Evolutionary conservation across 106 monocot genomes (phyloP), one percentile per base, ranked within the genome.

Genomic region (Iris macrosiphon): DNA sequence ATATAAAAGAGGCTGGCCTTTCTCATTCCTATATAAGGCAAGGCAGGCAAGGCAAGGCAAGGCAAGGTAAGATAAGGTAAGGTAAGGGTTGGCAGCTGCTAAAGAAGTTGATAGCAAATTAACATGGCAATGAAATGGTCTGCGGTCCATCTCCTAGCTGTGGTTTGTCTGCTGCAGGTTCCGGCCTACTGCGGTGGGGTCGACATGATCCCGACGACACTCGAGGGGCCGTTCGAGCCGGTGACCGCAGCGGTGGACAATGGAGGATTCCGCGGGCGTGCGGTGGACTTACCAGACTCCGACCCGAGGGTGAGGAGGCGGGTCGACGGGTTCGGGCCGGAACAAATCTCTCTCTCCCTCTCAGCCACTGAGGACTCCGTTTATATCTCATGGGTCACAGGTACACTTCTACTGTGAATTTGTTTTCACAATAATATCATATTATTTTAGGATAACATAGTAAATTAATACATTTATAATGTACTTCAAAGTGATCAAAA

Each of bases 311-410:
- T 89, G n/a, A 50, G 29, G 61, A 59, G 74, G 50, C 28, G 16
- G 44, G 80, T 49, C 3, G 37, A 35, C 6, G 77, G 61, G 1
- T 89, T 73, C 49, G 62, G 71, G 46, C 89, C 89, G 10, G 89
- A 84, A 70, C 89, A 89, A 80, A 69, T 89, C 3, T 71, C 77
- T 1, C 71, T 84, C 5, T 80, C 80, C 2, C 71, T 89, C 55
- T 77, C 80, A 6, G 67, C 89, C 18, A 26, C 71, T 2, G 55
- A 60, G 27, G 68, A 84, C 49, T 80, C 89, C 1, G 71, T 80
- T 24, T 89, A 77, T 71, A 66, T 81, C 20, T 80, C 84, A n/a
- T 89, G 84, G 89, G 17, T 84, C 56, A 89, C 76, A 52, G 79
- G 79, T 79, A 2, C 4, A 24, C n/a, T 64, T 41, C 41, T 2